Percentiles rank a stretch among this genome's conserved stretches.
Conservation (phyloP, 2,329 filamentous ascomycete genomes). For the Capronia americana region DNA sequence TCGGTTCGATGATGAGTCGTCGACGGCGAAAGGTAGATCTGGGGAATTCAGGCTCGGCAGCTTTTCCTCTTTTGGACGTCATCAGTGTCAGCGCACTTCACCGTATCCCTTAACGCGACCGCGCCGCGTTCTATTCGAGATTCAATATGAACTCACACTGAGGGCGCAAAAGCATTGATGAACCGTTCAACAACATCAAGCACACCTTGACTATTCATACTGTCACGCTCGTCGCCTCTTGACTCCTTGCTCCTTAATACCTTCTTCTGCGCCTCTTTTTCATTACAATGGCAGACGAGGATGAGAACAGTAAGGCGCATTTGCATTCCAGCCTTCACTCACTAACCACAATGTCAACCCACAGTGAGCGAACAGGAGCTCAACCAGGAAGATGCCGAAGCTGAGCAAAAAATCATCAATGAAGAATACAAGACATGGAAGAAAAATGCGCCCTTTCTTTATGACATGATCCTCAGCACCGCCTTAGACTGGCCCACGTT, state of each 20-base stretch:
- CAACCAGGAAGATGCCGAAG: slow-evolving; percentile 76
- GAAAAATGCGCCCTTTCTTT: slow-evolving; percentile 98
- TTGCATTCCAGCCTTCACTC: slow-evolving; percentile 10
- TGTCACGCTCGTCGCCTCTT: background rate
- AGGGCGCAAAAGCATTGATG: background rate
- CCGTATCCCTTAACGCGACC: slow-evolving; percentile 16
- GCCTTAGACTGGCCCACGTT: slow-evolving; percentile 97
- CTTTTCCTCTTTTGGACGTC: background rate
- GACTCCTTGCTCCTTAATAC: background rate
- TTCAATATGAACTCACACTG: background rate
- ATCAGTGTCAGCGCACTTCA: background rate
- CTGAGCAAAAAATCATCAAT: slow-evolving; percentile 40
- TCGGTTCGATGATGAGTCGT: slow-evolving; percentile 3
- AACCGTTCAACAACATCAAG: background rate
- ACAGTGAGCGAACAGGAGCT: slow-evolving; percentile 62
- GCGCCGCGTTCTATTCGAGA: slow-evolving; percentile 5
- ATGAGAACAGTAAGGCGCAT: slow-evolving; percentile 39
- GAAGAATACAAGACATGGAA: slow-evolving; percentile 99
- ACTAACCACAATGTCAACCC: slow-evolving; percentile 14
- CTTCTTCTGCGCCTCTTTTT: background rate
- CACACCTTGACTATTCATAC: background rate
- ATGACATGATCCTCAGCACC: slow-evolving; percentile 95
- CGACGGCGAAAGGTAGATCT: background rate
- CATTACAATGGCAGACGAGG: slow-evolving; percentile 40
- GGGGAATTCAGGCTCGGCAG: background rate